Evolutionary conservation across 768 basidiomycete genomes (phyloP).

Genomic region (Mycena leptocephala): DNA sequence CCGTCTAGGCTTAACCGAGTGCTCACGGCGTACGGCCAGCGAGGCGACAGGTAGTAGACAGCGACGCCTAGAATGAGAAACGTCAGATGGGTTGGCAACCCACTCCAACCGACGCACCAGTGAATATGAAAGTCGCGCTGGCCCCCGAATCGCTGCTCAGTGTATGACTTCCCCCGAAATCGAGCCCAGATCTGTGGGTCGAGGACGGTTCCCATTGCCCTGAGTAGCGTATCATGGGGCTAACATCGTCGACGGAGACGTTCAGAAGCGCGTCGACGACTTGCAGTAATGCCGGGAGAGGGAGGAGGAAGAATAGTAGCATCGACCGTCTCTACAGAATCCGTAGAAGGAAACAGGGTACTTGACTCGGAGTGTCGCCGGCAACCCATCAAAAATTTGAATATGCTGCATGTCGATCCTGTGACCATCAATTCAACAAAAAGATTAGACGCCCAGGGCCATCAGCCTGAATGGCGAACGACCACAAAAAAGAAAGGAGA

Average conservation of each 20-base stretch:
- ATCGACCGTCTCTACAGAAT: not conserved
- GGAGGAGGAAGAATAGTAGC: conserved; percentile 15
- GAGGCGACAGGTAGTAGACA: conserved; percentile 28
- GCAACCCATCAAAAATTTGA: not conserved
- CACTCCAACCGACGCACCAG: conserved; percentile 9
- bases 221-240: conserved; percentile 8
- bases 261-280: conserved; percentile 14
- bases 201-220: conserved; percentile 20
- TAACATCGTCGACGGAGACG: conserved; percentile 22
- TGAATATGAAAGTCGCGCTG: conserved; percentile 19
- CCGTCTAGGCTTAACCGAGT: conserved; percentile 21
- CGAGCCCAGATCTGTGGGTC: not conserved
- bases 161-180: conserved; percentile 23
- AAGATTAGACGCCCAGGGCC: not conserved
- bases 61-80: conserved; percentile 16
- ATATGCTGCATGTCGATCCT: not conserved
- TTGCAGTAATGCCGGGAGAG: not conserved
- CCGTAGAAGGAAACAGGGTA: too few relatives aligned
- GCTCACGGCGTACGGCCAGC: conserved; percentile 32
- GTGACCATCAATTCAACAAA: not conserved
- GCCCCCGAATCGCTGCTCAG: conserved; percentile 16
- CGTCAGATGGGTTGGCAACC: not conserved
- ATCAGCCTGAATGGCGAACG: not conserved
- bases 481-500: too few relatives aligned
- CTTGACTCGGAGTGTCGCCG: too few relatives aligned